phyloP scores from a whole-genome alignment of 1,284 basidiomycete species.

The Cerrena zonata region DNA sequence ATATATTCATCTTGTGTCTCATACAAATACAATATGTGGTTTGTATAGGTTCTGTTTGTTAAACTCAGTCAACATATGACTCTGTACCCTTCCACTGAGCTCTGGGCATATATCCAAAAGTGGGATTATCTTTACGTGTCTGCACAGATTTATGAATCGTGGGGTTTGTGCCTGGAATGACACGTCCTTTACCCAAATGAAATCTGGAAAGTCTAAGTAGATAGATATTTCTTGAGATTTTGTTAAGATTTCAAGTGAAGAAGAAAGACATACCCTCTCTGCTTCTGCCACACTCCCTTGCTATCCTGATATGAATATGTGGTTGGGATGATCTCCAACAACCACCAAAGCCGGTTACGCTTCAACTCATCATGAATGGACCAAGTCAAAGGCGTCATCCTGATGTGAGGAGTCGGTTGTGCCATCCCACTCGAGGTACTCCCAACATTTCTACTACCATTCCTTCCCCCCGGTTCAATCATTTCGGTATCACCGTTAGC shows the following conservation, averaged over 20 bases:
- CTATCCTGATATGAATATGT: slow-evolving; percentile 32
- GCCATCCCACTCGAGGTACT: neutral
- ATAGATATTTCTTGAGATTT: neutral
- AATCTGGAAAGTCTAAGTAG: slow-evolving; percentile 16
- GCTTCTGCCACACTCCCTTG: slow-evolving; percentile 29
- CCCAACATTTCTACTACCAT: too few species aligned
- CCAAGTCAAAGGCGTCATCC: slow-evolving; percentile 14
- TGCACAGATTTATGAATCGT: slow-evolving; percentile 50
- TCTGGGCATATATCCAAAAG: slow-evolving; percentile 46
- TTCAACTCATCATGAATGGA: slow-evolving; percentile 33
- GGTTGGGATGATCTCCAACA: slow-evolving; percentile 38
- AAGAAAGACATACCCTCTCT: slow-evolving; percentile 28
- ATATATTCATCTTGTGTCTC: too few species aligned
- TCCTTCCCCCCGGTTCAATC: too few species aligned
- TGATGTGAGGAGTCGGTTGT: neutral
- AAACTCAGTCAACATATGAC: slow-evolving; percentile 38
- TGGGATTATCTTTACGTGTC: slow-evolving; percentile 39
- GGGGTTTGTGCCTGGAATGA: slow-evolving; percentile 36
- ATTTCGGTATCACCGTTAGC: neutral
- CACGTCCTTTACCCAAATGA: slow-evolving; percentile 46
- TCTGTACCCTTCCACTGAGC: slow-evolving; percentile 46
- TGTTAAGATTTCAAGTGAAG: neutral
- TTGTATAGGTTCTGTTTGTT: too few species aligned
- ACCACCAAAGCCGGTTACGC: slow-evolving; percentile 31
- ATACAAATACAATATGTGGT: too few species aligned